A percentile compares a stretch with the other conserved stretches of the same genome.
These are phyloP conservation scores for Melanomma pulvis-pyrius DNA, from an alignment of 495 filamentous ascomycete genomes.

Conservation along the genomic window DNA sequence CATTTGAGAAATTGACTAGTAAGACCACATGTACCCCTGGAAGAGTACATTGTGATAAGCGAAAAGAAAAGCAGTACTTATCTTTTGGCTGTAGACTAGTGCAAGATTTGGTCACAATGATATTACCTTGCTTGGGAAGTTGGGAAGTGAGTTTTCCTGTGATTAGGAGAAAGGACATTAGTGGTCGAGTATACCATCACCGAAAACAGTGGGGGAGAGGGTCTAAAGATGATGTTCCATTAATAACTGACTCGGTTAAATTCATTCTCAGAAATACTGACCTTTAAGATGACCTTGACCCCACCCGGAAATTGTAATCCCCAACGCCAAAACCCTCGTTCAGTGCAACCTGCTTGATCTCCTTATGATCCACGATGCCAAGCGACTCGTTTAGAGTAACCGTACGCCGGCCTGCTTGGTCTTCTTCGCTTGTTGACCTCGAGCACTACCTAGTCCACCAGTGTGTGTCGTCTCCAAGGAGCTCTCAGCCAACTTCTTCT, in stretches of 20 bases:
- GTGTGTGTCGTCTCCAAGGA: constrained; percentile 78
- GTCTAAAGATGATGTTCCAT: constrained; percentile 9
- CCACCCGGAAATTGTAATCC: neutral
- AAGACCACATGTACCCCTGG: no score
- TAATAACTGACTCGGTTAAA: constrained; percentile 10
- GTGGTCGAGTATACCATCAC: neutral
- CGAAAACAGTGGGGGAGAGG: neutral
- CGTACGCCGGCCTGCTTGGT: constrained; percentile 86
- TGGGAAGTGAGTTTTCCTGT: neutral
- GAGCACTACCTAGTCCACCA: constrained; percentile 79
- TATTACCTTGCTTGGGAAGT: no score
- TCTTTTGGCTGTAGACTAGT: no score
- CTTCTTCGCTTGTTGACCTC: constrained; percentile 74
- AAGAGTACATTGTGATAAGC: no score
- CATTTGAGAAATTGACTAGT: no score
- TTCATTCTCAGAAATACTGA: constrained; percentile 25
- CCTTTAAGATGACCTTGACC: constrained; percentile 1
- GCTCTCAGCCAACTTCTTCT: constrained; percentile 79
- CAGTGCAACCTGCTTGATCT: neutral
- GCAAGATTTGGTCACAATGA: no score
- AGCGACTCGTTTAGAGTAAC: neutral
- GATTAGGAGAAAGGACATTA: neutral
- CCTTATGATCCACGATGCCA: neutral
- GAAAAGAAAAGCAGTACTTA: no score
- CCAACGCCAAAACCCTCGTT: neutral